These are phyloP conservation scores for Alternaria sp. DNA, from an alignment of 2,329 filamentous ascomycete species.

Conservation along the genomic window DNA sequence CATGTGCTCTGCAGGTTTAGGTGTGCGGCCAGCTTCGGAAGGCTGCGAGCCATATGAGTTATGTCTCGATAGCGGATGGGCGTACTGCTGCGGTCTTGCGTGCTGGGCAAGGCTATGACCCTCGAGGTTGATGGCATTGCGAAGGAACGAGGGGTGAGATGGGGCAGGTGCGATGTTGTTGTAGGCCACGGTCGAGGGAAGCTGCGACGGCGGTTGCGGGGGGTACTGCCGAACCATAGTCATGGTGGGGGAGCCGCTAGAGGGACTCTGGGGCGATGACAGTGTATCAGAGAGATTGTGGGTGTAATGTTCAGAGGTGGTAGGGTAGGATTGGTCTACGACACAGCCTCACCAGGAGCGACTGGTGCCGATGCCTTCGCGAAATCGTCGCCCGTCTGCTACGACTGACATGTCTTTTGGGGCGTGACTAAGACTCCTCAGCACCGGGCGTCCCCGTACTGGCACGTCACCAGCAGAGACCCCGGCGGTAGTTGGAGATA, in stretches of 20 bases:
- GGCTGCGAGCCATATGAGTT: conserved; percentile 47
- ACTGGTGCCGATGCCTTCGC: conserved; percentile 56
- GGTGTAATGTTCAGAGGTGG: neutral
- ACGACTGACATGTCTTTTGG: conserved; percentile 51
- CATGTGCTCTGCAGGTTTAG: conserved; percentile 71
- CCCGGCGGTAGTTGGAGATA: conserved; percentile 26
- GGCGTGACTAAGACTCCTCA: conserved; percentile 16
- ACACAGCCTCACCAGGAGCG: conserved; percentile 50
- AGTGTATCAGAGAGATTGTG: conserved; percentile 1
- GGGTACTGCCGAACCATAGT: conserved; percentile 51
- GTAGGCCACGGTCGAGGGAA: conserved; percentile 39
- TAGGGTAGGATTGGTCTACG: conserved; percentile 4
- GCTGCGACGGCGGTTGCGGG: conserved; percentile 44
- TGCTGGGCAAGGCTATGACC: conserved; percentile 34
- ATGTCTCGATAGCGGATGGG: conserved; percentile 51
- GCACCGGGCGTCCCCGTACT: conserved; percentile 32
- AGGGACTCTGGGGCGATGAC: conserved; percentile 10
- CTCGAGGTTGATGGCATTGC: conserved; percentile 38
- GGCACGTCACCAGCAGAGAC: conserved; percentile 42
- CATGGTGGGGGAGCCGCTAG: conserved; percentile 39
- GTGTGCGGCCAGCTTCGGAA: conserved; percentile 33
- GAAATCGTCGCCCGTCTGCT: conserved; percentile 50
- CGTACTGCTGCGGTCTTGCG: conserved; percentile 49
- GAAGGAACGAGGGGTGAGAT: conserved; percentile 36
- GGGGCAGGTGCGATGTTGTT: conserved; percentile 34